Evolutionary conservation across 1,284 basidiomycete species (phyloP).

Genomic region (Sanghuangporus baumii): DNA sequence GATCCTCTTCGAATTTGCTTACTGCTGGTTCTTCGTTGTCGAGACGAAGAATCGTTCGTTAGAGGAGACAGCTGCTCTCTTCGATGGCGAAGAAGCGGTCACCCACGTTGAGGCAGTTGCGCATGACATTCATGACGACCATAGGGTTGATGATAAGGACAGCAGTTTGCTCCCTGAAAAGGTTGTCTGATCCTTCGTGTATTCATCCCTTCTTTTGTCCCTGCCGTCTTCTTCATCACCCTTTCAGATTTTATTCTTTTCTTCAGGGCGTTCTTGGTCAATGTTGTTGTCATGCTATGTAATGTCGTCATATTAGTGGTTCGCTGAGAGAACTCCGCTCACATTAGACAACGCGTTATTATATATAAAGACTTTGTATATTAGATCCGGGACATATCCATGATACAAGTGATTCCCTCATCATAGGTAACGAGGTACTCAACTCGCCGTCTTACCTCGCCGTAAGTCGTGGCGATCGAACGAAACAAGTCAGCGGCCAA

Average conservation of each 20-base stretch:
- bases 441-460: too few relatives aligned
- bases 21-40: slow-evolving; percentile 36
- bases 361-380: not conserved
- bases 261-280: too few relatives aligned
- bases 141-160: not conserved
- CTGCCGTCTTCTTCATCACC: not conserved
- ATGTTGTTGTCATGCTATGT: not conserved
- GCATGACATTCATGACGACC: slow-evolving; percentile 11
- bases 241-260: not conserved
- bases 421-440: not conserved
- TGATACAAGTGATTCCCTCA: not conserved
- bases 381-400: not conserved
- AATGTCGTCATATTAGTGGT: not conserved
- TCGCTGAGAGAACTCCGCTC: not conserved
- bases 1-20: slow-evolving; percentile 33
- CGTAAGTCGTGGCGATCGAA: too few relatives aligned
- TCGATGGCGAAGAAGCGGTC: slow-evolving; percentile 33
- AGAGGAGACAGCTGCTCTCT: slow-evolving; percentile 33
- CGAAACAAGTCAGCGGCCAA: too few relatives aligned
- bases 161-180: not conserved
- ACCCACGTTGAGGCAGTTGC: slow-evolving; percentile 22
- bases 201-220: not conserved
- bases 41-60: slow-evolving; percentile 38
- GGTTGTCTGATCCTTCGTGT: not conserved
- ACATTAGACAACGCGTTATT: not conserved